These are phyloP conservation scores for Pulveroboletus sp. DNA, from an alignment of 768 basidiomycete species.

Conservation along the genomic window DNA sequence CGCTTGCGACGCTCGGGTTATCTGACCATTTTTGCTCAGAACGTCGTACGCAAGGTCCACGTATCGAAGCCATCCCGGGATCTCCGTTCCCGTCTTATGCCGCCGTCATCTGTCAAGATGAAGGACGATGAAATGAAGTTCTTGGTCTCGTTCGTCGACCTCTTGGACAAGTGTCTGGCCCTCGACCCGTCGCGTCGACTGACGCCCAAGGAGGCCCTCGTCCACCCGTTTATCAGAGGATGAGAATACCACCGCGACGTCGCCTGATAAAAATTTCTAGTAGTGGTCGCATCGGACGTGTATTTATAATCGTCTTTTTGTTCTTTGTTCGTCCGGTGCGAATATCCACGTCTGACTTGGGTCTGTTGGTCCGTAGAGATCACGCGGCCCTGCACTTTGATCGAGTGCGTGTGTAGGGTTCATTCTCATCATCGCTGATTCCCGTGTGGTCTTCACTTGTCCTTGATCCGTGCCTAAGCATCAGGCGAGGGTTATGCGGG, in stretches of 20 bases:
- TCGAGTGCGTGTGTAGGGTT: neutral
- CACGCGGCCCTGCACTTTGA: neutral
- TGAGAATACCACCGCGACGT: constrained; percentile 24
- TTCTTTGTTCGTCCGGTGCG: constrained; percentile 3
- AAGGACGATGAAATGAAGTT: constrained; percentile 88
- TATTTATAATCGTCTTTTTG: constrained; percentile 22
- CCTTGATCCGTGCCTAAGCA: no score
- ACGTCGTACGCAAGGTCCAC: constrained; percentile 75
- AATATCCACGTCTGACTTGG: constrained; percentile 12
- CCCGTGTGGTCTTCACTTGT: neutral
- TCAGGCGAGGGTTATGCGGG: constrained; percentile 48
- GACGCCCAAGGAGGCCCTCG: constrained; percentile 84
- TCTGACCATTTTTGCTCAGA: constrained; percentile 45
- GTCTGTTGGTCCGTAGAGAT: constrained; percentile 10
- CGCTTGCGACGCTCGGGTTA: constrained; percentile 5
- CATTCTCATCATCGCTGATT: neutral
- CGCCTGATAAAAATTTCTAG: constrained; percentile 15
- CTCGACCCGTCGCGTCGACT: constrained; percentile 85
- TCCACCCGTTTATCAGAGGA: constrained; percentile 81
- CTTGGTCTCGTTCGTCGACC: constrained; percentile 75
- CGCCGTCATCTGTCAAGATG: constrained; percentile 69
- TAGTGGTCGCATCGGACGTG: constrained; percentile 11
- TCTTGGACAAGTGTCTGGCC: constrained; percentile 85
- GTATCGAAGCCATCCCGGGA: constrained; percentile 81
- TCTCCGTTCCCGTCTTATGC: constrained; percentile 77